These are phyloP conservation scores for Gnomoniopsis sp. DNA, from an alignment of 2,329 filamentous ascomycete genomes.

Conservation along the genomic window DNA sequence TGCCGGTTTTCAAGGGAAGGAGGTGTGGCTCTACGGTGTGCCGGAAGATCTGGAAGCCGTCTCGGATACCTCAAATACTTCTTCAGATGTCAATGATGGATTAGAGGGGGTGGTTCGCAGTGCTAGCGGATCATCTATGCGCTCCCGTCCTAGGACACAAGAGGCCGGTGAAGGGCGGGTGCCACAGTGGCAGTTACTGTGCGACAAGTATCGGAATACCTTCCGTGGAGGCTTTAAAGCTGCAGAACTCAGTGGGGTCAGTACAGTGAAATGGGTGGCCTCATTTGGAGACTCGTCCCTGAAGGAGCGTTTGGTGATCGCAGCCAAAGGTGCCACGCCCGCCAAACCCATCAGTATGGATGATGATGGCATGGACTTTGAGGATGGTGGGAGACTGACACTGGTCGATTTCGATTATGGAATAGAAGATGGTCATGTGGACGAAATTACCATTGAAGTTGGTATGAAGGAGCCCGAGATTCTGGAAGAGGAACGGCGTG, in stretches of 20 bases:
- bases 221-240: constrained; percentile 67
- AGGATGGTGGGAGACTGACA: constrained; percentile 73
- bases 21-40: constrained; percentile 77
- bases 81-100: constrained; percentile 20
- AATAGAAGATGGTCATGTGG: constrained; percentile 49
- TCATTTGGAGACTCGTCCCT: constrained; percentile 44
- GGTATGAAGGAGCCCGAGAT: constrained; percentile 67
- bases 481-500: constrained; percentile 69
- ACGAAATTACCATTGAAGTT: constrained; percentile 68
- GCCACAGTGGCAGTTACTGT: constrained; percentile 67
- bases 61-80: constrained; percentile 33
- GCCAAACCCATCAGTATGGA: constrained; percentile 60
- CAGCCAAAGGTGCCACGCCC: constrained; percentile 66
- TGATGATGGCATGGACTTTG: constrained; percentile 64
- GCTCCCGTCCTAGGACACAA: constrained; percentile 34
- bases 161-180: constrained; percentile 36
- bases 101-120: constrained; percentile 31
- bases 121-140: constrained; percentile 39
- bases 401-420: constrained; percentile 72
- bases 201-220: constrained; percentile 66
- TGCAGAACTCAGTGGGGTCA: constrained; percentile 62
- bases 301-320: constrained; percentile 62
- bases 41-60: constrained; percentile 68
- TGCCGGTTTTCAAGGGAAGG: constrained; percentile 67
- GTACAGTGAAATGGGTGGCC: constrained; percentile 69